Evolutionary conservation across 441 rosid species (phyloP), one percentile per base, ranked within the genome.

Genomic region (Populus hybrid): DNA sequence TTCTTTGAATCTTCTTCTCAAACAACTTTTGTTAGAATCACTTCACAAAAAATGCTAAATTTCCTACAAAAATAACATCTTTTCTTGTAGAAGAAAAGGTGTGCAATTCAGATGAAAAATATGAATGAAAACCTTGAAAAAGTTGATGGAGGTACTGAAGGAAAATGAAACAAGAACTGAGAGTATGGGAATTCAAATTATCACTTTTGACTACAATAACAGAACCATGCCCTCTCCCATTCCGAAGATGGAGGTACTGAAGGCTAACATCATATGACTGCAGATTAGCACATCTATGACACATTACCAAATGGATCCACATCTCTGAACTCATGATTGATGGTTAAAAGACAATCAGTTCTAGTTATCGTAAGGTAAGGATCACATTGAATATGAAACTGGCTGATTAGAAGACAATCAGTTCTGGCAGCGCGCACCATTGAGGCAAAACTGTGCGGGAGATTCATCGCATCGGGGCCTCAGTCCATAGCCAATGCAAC

Each of bases 401-500:
- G 61, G n/a, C 61, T 53, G 61, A 5, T 53, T 53, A 53, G 6
- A 53, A 0, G 61, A 53, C 8, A 53, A 53, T 53, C 61, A 18
- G 21, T 53, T 53, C 61, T 53, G 61, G 61, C 0, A 16, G 61
- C 8, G 1, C 3, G 9, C 21, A 53, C 61, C 61, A 18, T 53
- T 18, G 61, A 6, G 74, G 72, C 74, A 75, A 73, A 77, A 77
- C 66, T 40, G 61, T 50, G 77, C 30, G 59, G 71, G 76, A 64
- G 74, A 65, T 11, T 42, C 65, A 42, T 69, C 34, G 70, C 24
- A 18, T 73, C 26, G 10, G 67, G 8, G 23, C 67, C 18, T 69
- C 75, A 68, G 72, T 71, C 70, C 63, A 75, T 42, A 64, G 63
- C 70, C 38, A 53, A 81, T 74, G 80, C 77, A 67, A 75, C 77